Conservation (phyloP, 2,329 filamentous ascomycete species). For the Ambrosiella xylebori region DNA sequence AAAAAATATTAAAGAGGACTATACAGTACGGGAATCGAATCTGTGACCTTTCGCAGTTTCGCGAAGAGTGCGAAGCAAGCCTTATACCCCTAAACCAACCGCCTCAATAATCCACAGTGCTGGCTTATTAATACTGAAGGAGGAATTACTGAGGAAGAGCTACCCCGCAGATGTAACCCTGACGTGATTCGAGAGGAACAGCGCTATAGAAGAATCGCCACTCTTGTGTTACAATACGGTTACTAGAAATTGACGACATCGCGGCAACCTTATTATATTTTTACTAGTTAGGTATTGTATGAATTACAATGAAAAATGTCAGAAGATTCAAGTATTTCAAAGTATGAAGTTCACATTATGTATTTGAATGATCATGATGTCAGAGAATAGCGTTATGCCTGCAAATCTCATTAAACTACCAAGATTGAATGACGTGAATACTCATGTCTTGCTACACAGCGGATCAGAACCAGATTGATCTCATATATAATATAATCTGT, state of each 20-base stretch:
- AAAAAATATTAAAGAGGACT: not conserved
- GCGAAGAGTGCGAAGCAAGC: constrained; percentile 12
- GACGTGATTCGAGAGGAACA: too few species aligned
- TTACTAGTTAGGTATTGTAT: too few species aligned
- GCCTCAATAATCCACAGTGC: not conserved
- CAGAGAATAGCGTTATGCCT: not conserved
- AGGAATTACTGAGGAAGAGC: too few species aligned
- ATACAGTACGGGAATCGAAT: constrained; percentile 13
- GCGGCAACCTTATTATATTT: too few species aligned
- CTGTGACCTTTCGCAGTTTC: constrained; percentile 12
- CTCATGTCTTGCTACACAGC: too few species aligned
- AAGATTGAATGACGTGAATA: too few species aligned
- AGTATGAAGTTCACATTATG: not conserved
- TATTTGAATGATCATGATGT: not conserved
- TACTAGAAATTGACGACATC: too few species aligned
- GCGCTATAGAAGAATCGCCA: too few species aligned
- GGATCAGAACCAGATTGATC: too few species aligned
- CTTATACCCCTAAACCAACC: constrained; percentile 14
- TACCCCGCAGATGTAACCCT: too few species aligned
- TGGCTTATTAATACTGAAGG: not conserved
- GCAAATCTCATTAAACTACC: too few species aligned
- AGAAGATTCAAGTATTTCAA: not conserved
- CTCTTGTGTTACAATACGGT: too few species aligned
- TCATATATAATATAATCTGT: not conserved
- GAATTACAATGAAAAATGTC: not conserved